Evolutionary conservation across 1,284 basidiomycete genomes (phyloP).

Genomic region (Moesziomyces parantarcticus): DNA sequence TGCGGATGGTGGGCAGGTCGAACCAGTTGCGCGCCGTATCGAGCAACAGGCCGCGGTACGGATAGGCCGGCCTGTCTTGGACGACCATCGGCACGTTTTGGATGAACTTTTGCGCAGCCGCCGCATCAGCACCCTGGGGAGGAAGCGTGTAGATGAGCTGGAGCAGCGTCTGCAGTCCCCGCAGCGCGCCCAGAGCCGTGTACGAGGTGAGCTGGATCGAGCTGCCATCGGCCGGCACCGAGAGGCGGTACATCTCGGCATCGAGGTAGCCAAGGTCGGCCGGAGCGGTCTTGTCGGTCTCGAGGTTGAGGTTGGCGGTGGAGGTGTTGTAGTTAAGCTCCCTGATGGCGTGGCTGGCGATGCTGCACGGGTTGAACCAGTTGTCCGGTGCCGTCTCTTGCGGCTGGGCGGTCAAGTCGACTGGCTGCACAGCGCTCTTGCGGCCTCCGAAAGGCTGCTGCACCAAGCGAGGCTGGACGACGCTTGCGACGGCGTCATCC

Average conservation of each 20-base stretch:
- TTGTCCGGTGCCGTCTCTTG: neutral
- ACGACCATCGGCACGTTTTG: conserved; percentile 69
- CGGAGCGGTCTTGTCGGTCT: conserved; percentile 18
- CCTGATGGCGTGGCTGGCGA: conserved; percentile 13
- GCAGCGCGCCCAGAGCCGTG: conserved; percentile 79
- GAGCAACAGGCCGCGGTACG: conserved; percentile 78
- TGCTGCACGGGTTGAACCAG: conserved; percentile 33
- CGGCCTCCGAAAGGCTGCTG: conserved; percentile 18
- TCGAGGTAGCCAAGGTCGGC: conserved; percentile 35
- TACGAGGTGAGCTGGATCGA: conserved; percentile 76
- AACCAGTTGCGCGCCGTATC: conserved; percentile 80
- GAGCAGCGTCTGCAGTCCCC: conserved; percentile 84
- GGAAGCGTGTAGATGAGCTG: conserved; percentile 73
- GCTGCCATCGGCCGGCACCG: conserved; percentile 75
- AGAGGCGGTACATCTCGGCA: conserved; percentile 76
- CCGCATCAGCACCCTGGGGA: conserved; percentile 62
- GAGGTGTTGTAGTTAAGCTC: conserved; percentile 19
- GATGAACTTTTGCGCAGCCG: conserved; percentile 69
- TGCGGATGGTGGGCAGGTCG: conserved; percentile 73
- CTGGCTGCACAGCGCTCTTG: neutral
- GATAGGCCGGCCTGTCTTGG: conserved; percentile 69
- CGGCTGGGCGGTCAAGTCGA: neutral
- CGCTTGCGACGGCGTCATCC: neutral
- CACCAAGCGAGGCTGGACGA: conserved; percentile 2
- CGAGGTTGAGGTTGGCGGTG: conserved; percentile 16